Base-by-base conservation (phyloP, 2,329 filamentous ascomycete genomes). In the Cryphonectria japonica region DNA sequence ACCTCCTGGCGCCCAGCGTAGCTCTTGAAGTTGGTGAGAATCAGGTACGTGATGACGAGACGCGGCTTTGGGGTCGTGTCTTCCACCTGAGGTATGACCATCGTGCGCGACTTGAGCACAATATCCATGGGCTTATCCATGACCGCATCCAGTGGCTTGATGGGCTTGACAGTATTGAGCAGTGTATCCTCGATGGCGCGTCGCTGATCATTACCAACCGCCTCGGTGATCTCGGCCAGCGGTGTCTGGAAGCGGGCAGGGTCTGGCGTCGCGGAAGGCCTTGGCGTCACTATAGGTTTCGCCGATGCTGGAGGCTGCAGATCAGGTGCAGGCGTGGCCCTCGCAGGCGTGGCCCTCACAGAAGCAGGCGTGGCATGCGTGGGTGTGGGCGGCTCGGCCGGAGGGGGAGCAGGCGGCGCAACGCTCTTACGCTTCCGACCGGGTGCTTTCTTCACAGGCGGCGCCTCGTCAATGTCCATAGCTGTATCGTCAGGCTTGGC, bases 1-100 rank as follows among this genome's bases (percentile, higher is more conserved):
- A 99, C 96, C 82, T 97, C 92, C 80, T 99, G 96, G 73, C 93
- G 87, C 4, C 96, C 96, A 22, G 96, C 96, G 80, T 99, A 99
- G 83, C 95, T 98, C 84, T 99, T 99, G 89, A 99, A 99, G 82
- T 99, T 99, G 75, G 89, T 97, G 76, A 99, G 86, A 72, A 97
- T 91, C 65, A 99, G 85, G 79, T 97, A 94, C 26, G 93, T 96
- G 75, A 99, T 95, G 68, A 98, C 95, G 74, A 96, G 95, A 68
- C 96, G 92, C 67, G 94, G 85, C 79, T 95, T 97, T 1, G 94
- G 93, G 0, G 88, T 90, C 0, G 87, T 88, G 37, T 93, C 89
- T 79, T 97, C 93, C 60, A 93, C 88, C n/a, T 89, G 82, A 0
- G 88, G 87, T 37, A 90, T 85, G 1, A 89, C 86, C 77, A 91